phyloP scores from a whole-genome alignment of 208 protist species.

The Trichomonas vaginalis region DNA sequence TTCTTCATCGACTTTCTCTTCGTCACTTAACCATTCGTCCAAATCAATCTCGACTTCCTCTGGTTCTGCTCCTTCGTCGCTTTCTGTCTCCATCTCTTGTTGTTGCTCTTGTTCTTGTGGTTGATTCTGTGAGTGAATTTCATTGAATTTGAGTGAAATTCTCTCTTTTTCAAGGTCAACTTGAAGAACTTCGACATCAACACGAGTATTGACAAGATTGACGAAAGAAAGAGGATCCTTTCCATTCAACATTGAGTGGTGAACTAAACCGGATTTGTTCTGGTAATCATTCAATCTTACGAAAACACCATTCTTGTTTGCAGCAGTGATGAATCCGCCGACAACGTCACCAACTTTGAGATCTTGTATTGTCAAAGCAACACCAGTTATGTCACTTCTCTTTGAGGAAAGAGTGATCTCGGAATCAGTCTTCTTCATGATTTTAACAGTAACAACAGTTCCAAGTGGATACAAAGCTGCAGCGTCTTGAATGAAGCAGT shows the following conservation, averaged over 20 bases:
- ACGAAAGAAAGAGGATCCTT: no score
- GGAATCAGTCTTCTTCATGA: neutral
- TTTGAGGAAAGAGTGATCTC: neutral
- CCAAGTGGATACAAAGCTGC: neutral
- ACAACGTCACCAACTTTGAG: neutral
- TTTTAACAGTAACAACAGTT: neutral
- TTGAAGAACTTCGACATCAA: neutral
- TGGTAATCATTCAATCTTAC: neutral
- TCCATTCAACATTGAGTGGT: neutral
- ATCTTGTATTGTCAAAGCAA: neutral
- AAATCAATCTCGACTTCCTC: neutral
- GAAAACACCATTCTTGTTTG: neutral
- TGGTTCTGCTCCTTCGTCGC: neutral
- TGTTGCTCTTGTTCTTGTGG: no score
- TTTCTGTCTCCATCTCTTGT: neutral
- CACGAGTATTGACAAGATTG: neutral
- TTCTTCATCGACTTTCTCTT: neutral
- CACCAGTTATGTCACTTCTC: neutral
- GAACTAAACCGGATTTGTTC: neutral
- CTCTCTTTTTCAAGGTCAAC: neutral
- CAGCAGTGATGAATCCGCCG: neutral
- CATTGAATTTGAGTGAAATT: neutral
- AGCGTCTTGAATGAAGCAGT: neutral
- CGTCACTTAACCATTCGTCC: neutral
- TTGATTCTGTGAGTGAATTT: neutral